phyloP scores from a whole-genome alignment of 768 basidiomycete genomes.

The Trametes meyenii region DNA sequence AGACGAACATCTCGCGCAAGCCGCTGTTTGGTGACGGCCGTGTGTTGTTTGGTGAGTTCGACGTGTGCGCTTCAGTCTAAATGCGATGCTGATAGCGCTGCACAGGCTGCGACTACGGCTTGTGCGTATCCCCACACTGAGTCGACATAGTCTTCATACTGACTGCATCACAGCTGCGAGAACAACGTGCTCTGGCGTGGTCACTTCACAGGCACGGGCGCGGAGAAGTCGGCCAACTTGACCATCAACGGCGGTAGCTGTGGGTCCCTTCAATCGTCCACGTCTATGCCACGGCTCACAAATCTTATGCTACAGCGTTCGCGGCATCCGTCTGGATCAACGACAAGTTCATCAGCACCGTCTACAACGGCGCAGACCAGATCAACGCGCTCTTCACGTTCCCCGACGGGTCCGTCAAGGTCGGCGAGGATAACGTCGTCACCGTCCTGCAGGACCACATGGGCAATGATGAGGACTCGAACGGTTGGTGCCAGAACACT shows the following conservation, averaged over 20 bases:
- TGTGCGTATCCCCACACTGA: constrained; percentile 47
- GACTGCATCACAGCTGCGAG: constrained; percentile 61
- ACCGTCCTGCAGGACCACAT: constrained; percentile 61
- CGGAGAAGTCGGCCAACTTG: constrained; percentile 66
- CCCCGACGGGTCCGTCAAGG: constrained; percentile 53
- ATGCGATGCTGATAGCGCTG: neutral
- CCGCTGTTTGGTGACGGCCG: constrained; percentile 76
- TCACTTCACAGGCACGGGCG: constrained; percentile 67
- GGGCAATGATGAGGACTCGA: constrained; percentile 54
- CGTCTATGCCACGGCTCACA: neutral
- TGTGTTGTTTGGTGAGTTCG: constrained; percentile 60
- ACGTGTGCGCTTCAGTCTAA: no score
- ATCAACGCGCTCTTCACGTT: constrained; percentile 69
- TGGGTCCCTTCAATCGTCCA: constrained; percentile 29
- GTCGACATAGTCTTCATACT: neutral
- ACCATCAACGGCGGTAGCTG: constrained; percentile 84
- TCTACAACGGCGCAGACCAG: constrained; percentile 62
- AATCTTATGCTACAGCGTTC: constrained; percentile 50
- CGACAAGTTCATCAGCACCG: constrained; percentile 67
- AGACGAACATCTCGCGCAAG: constrained; percentile 71
- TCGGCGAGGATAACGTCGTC: constrained; percentile 69
- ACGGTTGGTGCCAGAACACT: neutral
- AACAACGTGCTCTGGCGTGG: constrained; percentile 83
- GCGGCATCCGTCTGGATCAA: constrained; percentile 86
- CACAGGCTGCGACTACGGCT: constrained; percentile 77